These are phyloP conservation scores for Beauveria sp. DNA, from an alignment of 2,329 filamentous ascomycete genomes.

Conservation along the genomic window DNA sequence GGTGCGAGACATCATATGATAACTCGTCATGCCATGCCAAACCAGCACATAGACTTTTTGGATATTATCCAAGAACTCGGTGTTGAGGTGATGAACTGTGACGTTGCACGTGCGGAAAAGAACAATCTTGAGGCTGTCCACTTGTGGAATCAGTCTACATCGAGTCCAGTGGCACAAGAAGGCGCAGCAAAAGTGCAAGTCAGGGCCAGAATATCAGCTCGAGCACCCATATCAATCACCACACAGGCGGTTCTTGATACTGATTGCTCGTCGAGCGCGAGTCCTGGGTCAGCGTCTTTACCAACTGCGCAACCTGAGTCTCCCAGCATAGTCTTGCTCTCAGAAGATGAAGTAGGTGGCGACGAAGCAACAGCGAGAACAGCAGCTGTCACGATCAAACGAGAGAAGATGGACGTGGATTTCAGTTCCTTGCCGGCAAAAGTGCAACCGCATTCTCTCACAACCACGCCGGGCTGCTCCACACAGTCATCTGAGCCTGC, in stretches of 20 bases:
- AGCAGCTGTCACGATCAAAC: neutral
- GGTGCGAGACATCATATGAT: neutral
- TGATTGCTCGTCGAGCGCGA: neutral
- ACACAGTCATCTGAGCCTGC: neutral
- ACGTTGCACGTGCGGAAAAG: neutral
- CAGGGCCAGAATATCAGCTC: neutral
- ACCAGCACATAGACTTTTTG: neutral
- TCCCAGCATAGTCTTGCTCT: neutral
- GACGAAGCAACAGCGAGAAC: neutral
- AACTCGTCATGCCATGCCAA: neutral
- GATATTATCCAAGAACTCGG: constrained; percentile 2
- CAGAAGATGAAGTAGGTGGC: neutral
- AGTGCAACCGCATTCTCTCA: too few species aligned
- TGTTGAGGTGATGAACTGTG: constrained; percentile 7
- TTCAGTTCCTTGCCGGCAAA: too few species aligned
- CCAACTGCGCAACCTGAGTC: neutral
- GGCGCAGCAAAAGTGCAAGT: neutral
- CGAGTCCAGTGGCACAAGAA: neutral
- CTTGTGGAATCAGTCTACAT: neutral
- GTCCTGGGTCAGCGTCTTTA: neutral
- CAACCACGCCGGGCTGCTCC: neutral
- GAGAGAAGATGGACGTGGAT: neutral
- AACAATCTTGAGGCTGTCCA: neutral
- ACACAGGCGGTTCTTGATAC: neutral
- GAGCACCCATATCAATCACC: too few species aligned